phyloP scores from a whole-genome alignment of 148 eudicot genomes.

The Silene uniflora region DNA sequence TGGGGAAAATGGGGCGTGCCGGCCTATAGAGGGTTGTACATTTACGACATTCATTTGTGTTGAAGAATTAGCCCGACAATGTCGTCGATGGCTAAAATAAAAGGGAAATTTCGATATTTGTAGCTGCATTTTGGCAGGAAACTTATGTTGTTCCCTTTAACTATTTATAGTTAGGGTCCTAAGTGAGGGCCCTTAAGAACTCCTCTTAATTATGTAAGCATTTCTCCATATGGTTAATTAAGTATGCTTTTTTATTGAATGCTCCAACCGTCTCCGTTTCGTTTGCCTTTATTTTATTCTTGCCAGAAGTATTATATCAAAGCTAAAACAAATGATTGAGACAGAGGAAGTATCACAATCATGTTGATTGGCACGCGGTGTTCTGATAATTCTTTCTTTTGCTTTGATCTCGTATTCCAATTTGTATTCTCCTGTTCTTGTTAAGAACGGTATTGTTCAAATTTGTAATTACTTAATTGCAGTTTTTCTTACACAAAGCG shows the following conservation, averaged over 20 bases:
- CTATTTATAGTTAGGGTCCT: background rate
- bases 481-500: no score
- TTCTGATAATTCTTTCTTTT: no score
- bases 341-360: no score
- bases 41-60: slow-evolving; percentile 11
- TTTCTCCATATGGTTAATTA: background rate
- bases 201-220: background rate
- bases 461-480: no score
- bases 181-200: background rate
- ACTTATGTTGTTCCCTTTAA: background rate
- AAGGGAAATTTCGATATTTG: background rate
- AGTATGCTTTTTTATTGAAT: background rate
- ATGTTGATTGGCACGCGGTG: no score
- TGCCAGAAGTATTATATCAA: no score
- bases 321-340: no score
- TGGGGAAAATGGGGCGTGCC: slow-evolving; percentile 10
- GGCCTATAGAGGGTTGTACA: slow-evolving; percentile 10
- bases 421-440: no score
- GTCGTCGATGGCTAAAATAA: slow-evolving; percentile 20
- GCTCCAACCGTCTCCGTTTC: no score
- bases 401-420: no score
- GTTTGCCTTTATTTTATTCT: no score
- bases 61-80: slow-evolving; percentile 13
- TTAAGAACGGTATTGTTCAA: no score
- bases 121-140: slow-evolving; percentile 3